A percentile compares a stretch with the other conserved stretches of the same genome.
Evolutionary conservation across 805 yeast species (phyloP).

Genomic region (Suhomyces canberraensis): DNA sequence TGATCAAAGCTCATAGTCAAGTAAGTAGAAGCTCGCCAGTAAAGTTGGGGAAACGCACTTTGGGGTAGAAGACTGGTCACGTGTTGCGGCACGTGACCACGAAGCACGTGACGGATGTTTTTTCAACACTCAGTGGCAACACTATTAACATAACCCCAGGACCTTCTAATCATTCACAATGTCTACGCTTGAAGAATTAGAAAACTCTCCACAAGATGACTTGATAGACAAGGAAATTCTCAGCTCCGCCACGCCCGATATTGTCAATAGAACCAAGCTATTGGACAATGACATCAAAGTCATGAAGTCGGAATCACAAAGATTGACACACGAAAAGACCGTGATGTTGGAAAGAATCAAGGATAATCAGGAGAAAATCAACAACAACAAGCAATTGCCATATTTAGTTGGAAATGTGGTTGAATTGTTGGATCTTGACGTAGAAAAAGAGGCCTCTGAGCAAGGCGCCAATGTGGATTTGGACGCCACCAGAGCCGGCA

Average conservation of each 20-base stretch:
- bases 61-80: no score
- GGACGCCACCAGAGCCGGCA: slow-evolving; percentile 87
- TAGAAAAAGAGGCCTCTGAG: slow-evolving; percentile 74
- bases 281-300: slow-evolving; percentile 94
- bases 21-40: no score
- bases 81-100: slow-evolving; percentile 1
- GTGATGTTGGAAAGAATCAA: slow-evolving; percentile 91
- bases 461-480: slow-evolving; percentile 95
- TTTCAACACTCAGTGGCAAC: slow-evolving; percentile 5
- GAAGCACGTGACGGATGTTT: not conserved
- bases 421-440: slow-evolving; percentile 84
- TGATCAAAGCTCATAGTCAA: slow-evolving; percentile 1
- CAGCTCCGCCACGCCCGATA: slow-evolving; percentile 73
- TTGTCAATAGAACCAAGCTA: slow-evolving; percentile 78
- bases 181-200: slow-evolving; percentile 86
- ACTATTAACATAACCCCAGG: not conserved
- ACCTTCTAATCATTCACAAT: slow-evolving; percentile 29
- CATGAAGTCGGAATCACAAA: slow-evolving; percentile 86
- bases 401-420: slow-evolving; percentile 96
- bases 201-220: slow-evolving; percentile 46
- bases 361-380: slow-evolving; percentile 93
- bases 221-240: slow-evolving; percentile 82
- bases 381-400: slow-evolving; percentile 92
- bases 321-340: slow-evolving; percentile 87
- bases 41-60: no score